Percentiles rank a stretch among this genome's conserved stretches.
Conservation (phyloP, 805 yeast species). For the Kazachstania kunashirensis region DNA sequence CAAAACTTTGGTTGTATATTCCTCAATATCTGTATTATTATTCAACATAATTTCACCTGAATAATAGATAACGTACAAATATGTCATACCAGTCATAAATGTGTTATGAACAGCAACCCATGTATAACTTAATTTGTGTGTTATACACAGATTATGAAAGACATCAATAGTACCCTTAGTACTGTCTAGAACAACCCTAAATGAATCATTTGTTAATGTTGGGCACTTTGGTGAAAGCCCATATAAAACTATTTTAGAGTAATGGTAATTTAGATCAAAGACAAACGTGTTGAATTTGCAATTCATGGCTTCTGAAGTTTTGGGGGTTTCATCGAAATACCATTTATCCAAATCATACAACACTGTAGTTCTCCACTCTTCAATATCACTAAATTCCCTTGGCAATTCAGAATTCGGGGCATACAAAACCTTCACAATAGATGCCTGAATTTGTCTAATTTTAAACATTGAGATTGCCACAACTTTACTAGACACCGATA, state of each 20-base stretch:
- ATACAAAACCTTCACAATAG: conserved; percentile 61
- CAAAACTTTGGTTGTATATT: conserved; percentile 39
- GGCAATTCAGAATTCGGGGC: conserved; percentile 63
- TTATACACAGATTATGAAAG: conserved; percentile 48
- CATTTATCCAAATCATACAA: conserved; percentile 48
- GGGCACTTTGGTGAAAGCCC: conserved; percentile 70
- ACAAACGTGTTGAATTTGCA: conserved; percentile 65
- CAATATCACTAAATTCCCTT: conserved; percentile 41
- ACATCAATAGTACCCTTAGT: conserved; percentile 57
- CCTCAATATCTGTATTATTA: conserved; percentile 43
- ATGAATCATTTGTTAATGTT: conserved; percentile 43
- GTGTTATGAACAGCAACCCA: conserved; percentile 90
- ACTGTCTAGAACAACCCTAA: conserved; percentile 47
- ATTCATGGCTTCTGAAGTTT: conserved; percentile 49
- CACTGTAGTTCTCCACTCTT: conserved; percentile 56
- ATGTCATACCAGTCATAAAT: conserved; percentile 84
- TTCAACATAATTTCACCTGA: conserved; percentile 43
- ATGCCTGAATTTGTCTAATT: conserved; percentile 67
- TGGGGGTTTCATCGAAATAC: conserved; percentile 46
- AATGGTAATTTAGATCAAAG: conserved; percentile 67
- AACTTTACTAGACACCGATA: conserved; percentile 53
- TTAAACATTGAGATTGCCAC: conserved; percentile 59
- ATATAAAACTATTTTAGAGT: conserved; percentile 59
- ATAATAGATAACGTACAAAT: conserved; percentile 64
- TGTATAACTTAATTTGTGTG: conserved; percentile 63